Evolutionary conservation across 2,329 filamentous ascomycete species (phyloP), one percentile per base, ranked within the genome.

Genomic region (Proliferodiscus dingleyae): DNA sequence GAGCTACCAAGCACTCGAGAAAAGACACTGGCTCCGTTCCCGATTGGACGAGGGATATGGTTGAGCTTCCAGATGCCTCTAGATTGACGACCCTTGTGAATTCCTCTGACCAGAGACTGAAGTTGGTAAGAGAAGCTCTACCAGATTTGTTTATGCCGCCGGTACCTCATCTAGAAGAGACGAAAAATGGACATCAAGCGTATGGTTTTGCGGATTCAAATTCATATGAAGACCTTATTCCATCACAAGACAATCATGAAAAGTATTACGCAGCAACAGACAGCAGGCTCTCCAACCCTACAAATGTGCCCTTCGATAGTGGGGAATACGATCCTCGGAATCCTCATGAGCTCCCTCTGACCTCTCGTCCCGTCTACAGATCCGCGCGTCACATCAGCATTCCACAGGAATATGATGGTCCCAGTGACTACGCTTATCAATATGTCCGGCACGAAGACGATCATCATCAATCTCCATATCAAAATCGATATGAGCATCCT

Each of bases 21-120:
- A 44, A 50, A 36, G 30, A 44, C 43, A 43, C 65, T 36, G 64
- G 66, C 36, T 51, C 54, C 44, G 46, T 58, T 40, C 56, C 61
- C 28, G 73, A 81, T 55, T 83, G 79, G 80, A 74, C 73, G 46
- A 69, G 11, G 46, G 41, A 68, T 47, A 81, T 83, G 77, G 72
- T 84, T 42, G 71, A 77, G 52, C 65, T 83, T 34, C 80, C 80
- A 1, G 72, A 76, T 51, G 64, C 68, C 23, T 64, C 68, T 16
- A 63, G 71, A 43, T 69, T 81, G 33, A 65, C 63, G 18, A 68
- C 69, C 19, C 63, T 81, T 19, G 65, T 73, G 15, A 67, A 71
- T 46, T 69, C 72, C 26, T 70, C 68, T 7, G 71, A 75, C 32
- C 64, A 71, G 37, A 81, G 79, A 59, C 62, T 78, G 9, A 66